Evolutionary conservation across 1,284 basidiomycete species (phyloP), one percentile per base, ranked within the genome.

Genomic region (Tremellales sp.): DNA sequence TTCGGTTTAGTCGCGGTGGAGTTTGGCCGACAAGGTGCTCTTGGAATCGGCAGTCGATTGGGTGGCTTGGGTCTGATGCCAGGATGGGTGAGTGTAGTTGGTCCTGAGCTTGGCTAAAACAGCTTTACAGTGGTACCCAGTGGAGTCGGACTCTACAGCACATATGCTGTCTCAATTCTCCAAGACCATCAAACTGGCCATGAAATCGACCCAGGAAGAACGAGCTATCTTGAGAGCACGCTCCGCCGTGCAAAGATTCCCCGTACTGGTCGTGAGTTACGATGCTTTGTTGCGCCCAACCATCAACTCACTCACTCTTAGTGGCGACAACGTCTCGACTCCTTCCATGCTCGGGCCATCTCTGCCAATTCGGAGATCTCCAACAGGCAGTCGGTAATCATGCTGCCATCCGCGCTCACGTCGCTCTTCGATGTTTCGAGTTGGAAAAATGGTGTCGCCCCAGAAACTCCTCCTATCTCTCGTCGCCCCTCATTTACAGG

Each of bases 31-130:
- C 90, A 90, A 71, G 87, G 87, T 76, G 87, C 87, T 47, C 78
- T 90, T 43, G 87, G 87, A 74, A 87, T 90, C 54, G 87, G 87
- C 57, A 82, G 82, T 75, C 85, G 87, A 63, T 77, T 90, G n/a
- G 87, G 87, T 65, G 87, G 87, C 76, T 78, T 90, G 33, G 87
- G 87, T 72, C 75, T 90, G 53, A 90, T 90, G 87, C 87, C 87
- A 63, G 87, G 87, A 75, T 90, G 87, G 87, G 86, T 87, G 69
- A 61, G 83, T 78, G 19, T 25, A 9, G 16, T 13, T 34, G 4
- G 14, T 19, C 19, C 16, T 21, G 37, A 8, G n/a, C 25, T 28
- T 37, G 42, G 28, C 22, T n/a, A 4, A 27, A 24, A 16, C 32
- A 5, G 12, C n/a, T n/a, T 40, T 54, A 3, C 47, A 87, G 86